A percentile compares a stretch with the other conserved stretches of the same genome.
Conservation (phyloP, 1,284 basidiomycete species). For the Ustilago vetiveriae region DNA sequence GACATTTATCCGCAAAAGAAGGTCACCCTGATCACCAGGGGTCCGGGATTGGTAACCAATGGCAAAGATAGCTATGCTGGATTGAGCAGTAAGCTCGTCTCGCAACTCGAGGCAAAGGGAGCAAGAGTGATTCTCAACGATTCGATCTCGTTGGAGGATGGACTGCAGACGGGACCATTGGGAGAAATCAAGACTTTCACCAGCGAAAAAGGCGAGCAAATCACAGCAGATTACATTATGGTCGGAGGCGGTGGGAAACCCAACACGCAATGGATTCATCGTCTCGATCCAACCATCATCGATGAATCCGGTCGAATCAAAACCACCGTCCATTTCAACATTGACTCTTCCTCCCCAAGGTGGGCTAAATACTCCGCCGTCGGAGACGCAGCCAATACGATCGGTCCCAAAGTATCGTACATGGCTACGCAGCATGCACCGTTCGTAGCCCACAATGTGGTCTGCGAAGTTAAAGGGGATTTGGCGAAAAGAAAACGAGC, state of each 20-base stretch:
- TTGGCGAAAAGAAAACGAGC: constrained; percentile 12
- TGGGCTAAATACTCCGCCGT: constrained; percentile 54
- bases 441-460: constrained; percentile 47
- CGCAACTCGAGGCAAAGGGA: constrained; percentile 65
- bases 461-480: constrained; percentile 22
- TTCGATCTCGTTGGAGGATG: constrained; percentile 58
- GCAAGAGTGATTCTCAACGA: constrained; percentile 46
- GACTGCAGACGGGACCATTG: constrained; percentile 20
- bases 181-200: constrained; percentile 10
- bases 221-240: constrained; percentile 69
- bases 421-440: constrained; percentile 33
- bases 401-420: constrained; percentile 46
- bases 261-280: constrained; percentile 66
- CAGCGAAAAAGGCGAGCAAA: constrained; percentile 17
- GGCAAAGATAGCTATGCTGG: constrained; percentile 35
- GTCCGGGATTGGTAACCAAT: constrained; percentile 21
- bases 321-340: constrained; percentile 60
- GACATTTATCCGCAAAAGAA: constrained; percentile 26
- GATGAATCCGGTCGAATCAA: constrained; percentile 56
- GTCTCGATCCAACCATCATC: constrained; percentile 62
- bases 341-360: constrained; percentile 4
- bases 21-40: constrained; percentile 66
- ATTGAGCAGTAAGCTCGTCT: constrained; percentile 38
- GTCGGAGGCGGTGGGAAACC: constrained; percentile 68
- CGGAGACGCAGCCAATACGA: constrained; percentile 58